Percentiles rank a stretch among this genome's conserved stretches.
phyloP scores from a whole-genome alignment of 1,139 yeast species.

The Suhomyces panamericanus region DNA sequence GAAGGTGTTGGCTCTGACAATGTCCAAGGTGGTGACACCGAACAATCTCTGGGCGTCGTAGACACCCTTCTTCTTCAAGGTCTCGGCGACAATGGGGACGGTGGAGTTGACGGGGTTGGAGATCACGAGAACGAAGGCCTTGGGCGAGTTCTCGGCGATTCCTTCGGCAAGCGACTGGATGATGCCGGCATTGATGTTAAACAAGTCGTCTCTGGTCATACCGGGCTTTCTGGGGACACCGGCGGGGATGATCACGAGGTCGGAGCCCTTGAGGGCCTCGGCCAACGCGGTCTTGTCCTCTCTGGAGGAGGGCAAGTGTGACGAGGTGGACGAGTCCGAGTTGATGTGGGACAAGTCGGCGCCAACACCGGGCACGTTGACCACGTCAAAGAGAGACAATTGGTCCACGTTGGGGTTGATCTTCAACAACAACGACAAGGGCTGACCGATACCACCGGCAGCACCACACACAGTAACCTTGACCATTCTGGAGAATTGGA shows the following conservation, averaged over 20 bases:
- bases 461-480: slow-evolving; percentile 94
- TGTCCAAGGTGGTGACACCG: slow-evolving; percentile 97
- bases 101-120: slow-evolving; percentile 99
- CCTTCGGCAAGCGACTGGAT: slow-evolving; percentile 91
- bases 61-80: slow-evolving; percentile 79
- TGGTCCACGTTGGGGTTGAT: slow-evolving; percentile 82
- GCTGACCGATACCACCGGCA: slow-evolving; percentile 99
- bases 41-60: slow-evolving; percentile 90
- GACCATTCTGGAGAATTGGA: slow-evolving; percentile 27
- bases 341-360: slow-evolving; percentile 94
- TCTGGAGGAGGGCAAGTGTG: slow-evolving; percentile 67
- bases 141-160: slow-evolving; percentile 81
- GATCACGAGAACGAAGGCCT: slow-evolving; percentile 83
- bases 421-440: slow-evolving; percentile 86
- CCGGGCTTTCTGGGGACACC: slow-evolving; percentile 99
- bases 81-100: slow-evolving; percentile 97
- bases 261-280: slow-evolving; percentile 74
- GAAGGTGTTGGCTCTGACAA: slow-evolving; percentile 91
- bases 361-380: slow-evolving; percentile 96
- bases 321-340: slow-evolving; percentile 80
- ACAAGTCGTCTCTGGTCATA: slow-evolving; percentile 97
- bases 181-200: slow-evolving; percentile 95
- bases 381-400: slow-evolving; percentile 86
- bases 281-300: slow-evolving; percentile 78
- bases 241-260: slow-evolving; percentile 93